phyloP scores from a whole-genome alignment of 1,284 basidiomycete genomes.

The Irpex lacteus region DNA sequence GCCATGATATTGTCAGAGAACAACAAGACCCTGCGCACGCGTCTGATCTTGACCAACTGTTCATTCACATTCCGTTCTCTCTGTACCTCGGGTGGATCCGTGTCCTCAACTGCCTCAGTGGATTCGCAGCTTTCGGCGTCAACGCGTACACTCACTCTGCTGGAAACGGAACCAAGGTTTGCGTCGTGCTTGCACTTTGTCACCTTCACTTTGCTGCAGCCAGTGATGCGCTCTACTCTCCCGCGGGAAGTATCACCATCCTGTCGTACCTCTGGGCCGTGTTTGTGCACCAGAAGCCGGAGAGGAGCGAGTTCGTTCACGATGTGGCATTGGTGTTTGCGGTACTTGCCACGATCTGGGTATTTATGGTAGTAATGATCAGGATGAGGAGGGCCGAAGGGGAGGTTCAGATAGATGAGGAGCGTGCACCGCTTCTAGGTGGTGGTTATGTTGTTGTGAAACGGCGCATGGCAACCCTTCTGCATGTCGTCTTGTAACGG shows the following conservation, averaged over 20 bases:
- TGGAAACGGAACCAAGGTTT: slow-evolving; percentile 89
- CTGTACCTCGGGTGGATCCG: slow-evolving; percentile 96
- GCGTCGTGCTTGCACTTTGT: slow-evolving; percentile 89
- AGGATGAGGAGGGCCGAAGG: slow-evolving; percentile 41
- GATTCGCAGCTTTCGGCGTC: slow-evolving; percentile 89
- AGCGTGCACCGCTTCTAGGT: slow-evolving; percentile 76
- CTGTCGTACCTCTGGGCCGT: slow-evolving; percentile 83
- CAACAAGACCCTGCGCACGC: slow-evolving; percentile 63
- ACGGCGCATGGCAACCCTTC: background rate
- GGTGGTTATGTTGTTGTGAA: slow-evolving; percentile 18
- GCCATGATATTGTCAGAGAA: slow-evolving; percentile 92
- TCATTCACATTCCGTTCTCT: slow-evolving; percentile 85
- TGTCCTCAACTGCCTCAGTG: slow-evolving; percentile 84
- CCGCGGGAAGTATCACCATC: slow-evolving; percentile 86
- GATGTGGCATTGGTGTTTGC: slow-evolving; percentile 90
- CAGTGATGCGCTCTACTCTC: slow-evolving; percentile 85
- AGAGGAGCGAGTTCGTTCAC: slow-evolving; percentile 67
- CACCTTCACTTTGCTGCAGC: slow-evolving; percentile 93
- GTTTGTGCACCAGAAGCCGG: slow-evolving; percentile 61
- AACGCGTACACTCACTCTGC: slow-evolving; percentile 64
- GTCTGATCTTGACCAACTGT: slow-evolving; percentile 69
- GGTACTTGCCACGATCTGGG: slow-evolving; percentile 81
- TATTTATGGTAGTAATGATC: slow-evolving; percentile 65
- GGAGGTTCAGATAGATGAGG: slow-evolving; percentile 75
- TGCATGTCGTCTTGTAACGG: background rate